Conservation (phyloP, 495 filamentous ascomycete species). For the Penicillium soppii region DNA sequence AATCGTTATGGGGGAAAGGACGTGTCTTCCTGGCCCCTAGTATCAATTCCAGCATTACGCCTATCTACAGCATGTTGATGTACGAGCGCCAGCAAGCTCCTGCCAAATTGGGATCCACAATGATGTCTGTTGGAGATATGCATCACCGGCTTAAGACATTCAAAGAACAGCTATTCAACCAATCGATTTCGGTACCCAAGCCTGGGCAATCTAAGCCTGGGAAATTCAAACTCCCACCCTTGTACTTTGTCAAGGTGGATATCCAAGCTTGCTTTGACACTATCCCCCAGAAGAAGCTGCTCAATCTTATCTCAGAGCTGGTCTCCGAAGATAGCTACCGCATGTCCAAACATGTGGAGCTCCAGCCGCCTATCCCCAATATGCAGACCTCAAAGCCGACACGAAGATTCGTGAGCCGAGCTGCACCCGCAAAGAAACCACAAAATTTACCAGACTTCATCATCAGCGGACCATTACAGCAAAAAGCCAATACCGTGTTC, state of each 20-base stretch:
- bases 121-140: conserved; percentile 81
- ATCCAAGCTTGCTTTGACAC: conserved; percentile 93
- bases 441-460: conserved; percentile 56
- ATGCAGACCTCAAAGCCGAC: conserved; percentile 41
- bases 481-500: conserved; percentile 68
- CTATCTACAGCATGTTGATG: conserved; percentile 72
- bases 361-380: conserved; percentile 40
- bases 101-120: conserved; percentile 63
- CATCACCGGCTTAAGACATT: conserved; percentile 73
- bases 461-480: conserved; percentile 35
- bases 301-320: conserved; percentile 63
- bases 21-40: conserved; percentile 56
- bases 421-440: conserved; percentile 49
- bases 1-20: conserved; percentile 41
- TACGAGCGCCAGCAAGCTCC: conserved; percentile 72
- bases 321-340: conserved; percentile 66
- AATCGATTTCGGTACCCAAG: neutral
- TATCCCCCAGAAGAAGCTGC: conserved; percentile 77
- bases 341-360: conserved; percentile 72
- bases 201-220: neutral
- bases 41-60: conserved; percentile 78
- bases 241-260: conserved; percentile 92
- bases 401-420: conserved; percentile 65
- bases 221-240: conserved; percentile 14
- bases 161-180: conserved; percentile 37